Evolutionary conservation across 202 grass and related monocot genomes (phyloP).

Genomic region (Setaria viridis): DNA sequence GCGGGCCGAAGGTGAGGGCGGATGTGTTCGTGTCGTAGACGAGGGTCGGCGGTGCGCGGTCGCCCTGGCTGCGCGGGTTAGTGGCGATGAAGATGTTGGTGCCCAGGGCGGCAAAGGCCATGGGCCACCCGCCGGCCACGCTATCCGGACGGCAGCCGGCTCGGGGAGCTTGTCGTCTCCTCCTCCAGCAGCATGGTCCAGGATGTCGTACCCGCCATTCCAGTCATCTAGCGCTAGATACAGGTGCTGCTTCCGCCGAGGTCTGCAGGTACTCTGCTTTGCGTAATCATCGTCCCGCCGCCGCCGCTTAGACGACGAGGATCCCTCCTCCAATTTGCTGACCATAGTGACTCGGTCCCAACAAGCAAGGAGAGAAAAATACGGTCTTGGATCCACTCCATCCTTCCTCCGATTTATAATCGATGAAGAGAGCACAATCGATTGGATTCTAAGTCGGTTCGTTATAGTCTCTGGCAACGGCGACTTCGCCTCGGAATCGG

Average conservation of each 20-base stretch:
- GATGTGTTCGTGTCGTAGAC: not conserved
- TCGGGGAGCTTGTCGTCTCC: not conserved
- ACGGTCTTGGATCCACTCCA: no score
- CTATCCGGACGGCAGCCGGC: not conserved
- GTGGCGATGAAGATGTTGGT: not conserved
- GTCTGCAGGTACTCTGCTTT: not conserved
- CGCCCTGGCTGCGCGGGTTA: not conserved
- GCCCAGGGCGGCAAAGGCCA: not conserved
- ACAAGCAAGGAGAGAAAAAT: no score
- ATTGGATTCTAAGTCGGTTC: no score
- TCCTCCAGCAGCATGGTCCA: not conserved
- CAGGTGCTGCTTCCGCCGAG: not conserved
- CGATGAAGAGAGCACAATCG: no score
- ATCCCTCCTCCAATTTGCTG: not conserved
- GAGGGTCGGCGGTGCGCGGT: not conserved
- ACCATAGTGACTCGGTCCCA: not conserved
- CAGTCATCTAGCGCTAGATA: constrained; percentile 20
- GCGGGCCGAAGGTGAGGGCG: not conserved
- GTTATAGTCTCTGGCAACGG: no score
- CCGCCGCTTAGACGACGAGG: not conserved
- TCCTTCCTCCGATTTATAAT: no score
- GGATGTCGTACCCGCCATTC: not conserved
- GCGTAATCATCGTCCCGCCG: not conserved
- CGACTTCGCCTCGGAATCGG: no score
- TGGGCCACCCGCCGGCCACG: not conserved